Percentiles rank a stretch among this genome's conserved stretches.
Conservation (phyloP, 2,329 filamentous ascomycete genomes). For the Apiospora koreana region DNA sequence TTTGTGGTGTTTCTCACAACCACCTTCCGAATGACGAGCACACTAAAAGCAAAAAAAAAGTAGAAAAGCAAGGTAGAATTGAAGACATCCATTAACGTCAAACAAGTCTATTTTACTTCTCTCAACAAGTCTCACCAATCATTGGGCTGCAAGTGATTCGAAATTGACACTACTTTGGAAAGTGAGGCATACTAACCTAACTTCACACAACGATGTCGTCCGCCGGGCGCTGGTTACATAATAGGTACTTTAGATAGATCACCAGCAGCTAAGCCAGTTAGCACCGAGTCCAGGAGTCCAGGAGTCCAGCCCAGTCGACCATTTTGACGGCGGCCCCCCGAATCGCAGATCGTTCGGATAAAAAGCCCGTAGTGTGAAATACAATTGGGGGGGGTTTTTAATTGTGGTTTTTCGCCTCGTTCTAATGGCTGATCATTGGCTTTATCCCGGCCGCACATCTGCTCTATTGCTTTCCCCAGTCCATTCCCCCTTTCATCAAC, state of each 20-base stretch:
- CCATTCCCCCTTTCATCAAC: not conserved
- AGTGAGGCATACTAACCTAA: no score
- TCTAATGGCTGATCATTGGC: not conserved
- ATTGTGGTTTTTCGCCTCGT: not conserved
- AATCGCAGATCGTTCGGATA: constrained; percentile 7
- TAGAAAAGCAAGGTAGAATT: no score
- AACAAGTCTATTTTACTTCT: no score
- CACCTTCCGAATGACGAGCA: not conserved
- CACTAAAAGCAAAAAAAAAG: not conserved
- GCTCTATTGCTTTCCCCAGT: not conserved
- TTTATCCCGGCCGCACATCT: not conserved
- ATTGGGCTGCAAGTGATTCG: no score
- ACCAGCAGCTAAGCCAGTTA: not conserved
- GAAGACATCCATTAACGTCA: no score
- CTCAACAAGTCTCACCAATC: no score
- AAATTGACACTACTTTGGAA: no score
- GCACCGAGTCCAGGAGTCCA: not conserved
- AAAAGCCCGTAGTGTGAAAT: constrained; percentile 4
- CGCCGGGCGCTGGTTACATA: not conserved
- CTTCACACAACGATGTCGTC: no score
- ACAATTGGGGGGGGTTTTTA: no score
- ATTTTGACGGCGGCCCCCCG: not conserved
- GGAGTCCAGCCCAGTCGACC: not conserved
- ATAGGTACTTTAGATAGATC: not conserved
- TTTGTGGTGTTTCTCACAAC: not conserved